Base-by-base conservation (phyloP, 305 asterid species). In the Ilex paraguariensis region DNA sequence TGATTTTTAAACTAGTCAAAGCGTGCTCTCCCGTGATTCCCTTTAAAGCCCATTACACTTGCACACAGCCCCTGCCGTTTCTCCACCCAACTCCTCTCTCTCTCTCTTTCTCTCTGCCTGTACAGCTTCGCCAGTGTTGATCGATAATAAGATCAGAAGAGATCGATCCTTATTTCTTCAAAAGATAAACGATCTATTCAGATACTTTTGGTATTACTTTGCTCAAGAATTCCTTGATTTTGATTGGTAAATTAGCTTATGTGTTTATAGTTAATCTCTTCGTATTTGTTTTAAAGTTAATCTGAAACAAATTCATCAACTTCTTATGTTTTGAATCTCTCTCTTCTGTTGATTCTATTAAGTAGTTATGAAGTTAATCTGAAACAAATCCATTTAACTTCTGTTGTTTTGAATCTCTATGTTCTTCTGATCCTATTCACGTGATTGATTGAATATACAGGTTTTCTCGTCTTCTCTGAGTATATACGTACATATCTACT, bases 401-500 rank as follows among this genome's bases (percentile, higher is more conserved):
- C 9, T 5, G 9, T 5, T 36, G 42, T 1, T 36, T 36, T 36
- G 7, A 4, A 4, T 36, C 42, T 49, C 57, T 14, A 16, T 66
- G 57, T 36, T 36, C 62, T 68, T 59, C 66, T 56, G 72, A 75
- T 69, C 71, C 80, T 5, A 13, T 68, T 67, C 50, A 60, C 70
- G 73, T 54, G 63, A 59, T 68, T 54, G 63, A 59, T 68, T 71
- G 77, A 77, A 81, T 78, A 68, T 68, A 61, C 82, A 74, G 81
- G 75, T 76, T 36, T 8, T 36, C 42, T 36, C 9, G 9, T 36
- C 6, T 4, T 36, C 42, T 36, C 7, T 4, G 42, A 36, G 42
- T 11, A 46, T 46, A 46, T 46, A 46, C 15, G 10, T 46, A 46
- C 16, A 46, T 36, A 36, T 36, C 65, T 65, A 31, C 59, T 49